Evolutionary conservation across 2,329 filamentous ascomycete species (phyloP).

Genomic region (Cladosporium sp.): DNA sequence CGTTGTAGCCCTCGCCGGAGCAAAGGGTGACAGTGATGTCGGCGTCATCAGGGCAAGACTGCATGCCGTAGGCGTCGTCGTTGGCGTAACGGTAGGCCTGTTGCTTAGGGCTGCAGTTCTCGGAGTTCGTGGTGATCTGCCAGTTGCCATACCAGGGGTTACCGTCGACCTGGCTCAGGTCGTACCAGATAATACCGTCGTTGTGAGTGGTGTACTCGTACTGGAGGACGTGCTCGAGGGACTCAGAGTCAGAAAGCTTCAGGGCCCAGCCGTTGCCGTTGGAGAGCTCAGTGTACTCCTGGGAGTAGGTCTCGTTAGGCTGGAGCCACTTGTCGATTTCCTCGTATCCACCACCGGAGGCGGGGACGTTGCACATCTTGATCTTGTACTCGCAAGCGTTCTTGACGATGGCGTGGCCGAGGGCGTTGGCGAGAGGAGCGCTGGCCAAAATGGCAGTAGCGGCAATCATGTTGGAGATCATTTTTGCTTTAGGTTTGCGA

Average conservation of each 20-base stretch:
- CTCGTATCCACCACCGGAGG: slow-evolving; percentile 24
- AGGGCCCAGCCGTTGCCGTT: slow-evolving; percentile 35
- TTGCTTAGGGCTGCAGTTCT: slow-evolving; percentile 28
- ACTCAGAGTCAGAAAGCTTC: slow-evolving; percentile 33
- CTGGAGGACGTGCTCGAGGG: slow-evolving; percentile 30
- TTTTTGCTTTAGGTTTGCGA: slow-evolving; percentile 2
- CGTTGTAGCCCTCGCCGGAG: slow-evolving; percentile 26
- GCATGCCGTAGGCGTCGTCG: slow-evolving; percentile 38
- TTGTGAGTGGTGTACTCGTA: slow-evolving; percentile 37
- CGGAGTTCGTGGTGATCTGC: slow-evolving; percentile 30
- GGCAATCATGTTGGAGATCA: slow-evolving; percentile 19
- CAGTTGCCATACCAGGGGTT: slow-evolving; percentile 36
- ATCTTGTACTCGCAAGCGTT: slow-evolving; percentile 32
- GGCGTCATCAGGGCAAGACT: slow-evolving; percentile 29
- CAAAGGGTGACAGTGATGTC: slow-evolving; percentile 35
- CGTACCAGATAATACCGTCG: slow-evolving; percentile 36
- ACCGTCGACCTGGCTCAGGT: slow-evolving; percentile 35
- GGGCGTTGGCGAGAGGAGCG: slow-evolving; percentile 21
- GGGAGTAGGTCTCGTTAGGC: slow-evolving; percentile 26
- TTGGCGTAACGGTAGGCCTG: slow-evolving; percentile 35
- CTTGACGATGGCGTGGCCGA: slow-evolving; percentile 28
- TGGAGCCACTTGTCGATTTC: slow-evolving; percentile 23
- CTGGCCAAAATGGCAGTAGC: slow-evolving; percentile 25
- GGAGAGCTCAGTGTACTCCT: slow-evolving; percentile 32
- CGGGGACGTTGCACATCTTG: slow-evolving; percentile 28